These are phyloP conservation scores for Coemansia sp. DNA, from an alignment of 192 early-diverging fungal genomes.

Conservation along the genomic window DNA sequence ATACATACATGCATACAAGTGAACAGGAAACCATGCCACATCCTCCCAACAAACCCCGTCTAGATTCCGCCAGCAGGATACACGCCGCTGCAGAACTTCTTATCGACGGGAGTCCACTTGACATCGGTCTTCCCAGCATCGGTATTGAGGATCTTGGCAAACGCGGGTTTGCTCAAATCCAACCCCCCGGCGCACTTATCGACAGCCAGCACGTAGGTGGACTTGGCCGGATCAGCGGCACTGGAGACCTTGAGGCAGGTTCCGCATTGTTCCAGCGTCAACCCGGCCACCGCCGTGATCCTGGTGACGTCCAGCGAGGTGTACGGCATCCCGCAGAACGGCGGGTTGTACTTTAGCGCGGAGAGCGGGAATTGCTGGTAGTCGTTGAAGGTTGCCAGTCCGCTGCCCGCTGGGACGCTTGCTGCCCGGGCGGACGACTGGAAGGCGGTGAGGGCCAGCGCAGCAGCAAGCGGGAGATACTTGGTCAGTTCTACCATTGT, in stretches of 20 bases:
- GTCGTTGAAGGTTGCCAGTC: constrained; percentile 39
- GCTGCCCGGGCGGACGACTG: not conserved
- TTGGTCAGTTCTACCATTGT: too few relatives aligned
- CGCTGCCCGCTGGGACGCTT: constrained; percentile 33
- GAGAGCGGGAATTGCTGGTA: constrained; percentile 42
- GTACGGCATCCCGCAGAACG: constrained; percentile 60
- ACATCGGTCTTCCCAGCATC: constrained; percentile 49
- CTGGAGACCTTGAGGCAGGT: constrained; percentile 55
- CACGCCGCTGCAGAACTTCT: constrained; percentile 49
- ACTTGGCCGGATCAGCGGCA: constrained; percentile 41
- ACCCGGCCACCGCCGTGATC: constrained; percentile 54
- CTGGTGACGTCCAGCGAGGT: constrained; percentile 49
- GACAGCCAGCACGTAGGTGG: constrained; percentile 56
- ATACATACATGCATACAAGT: not conserved
- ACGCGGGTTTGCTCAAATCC: constrained; percentile 55
- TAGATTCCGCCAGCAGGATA: constrained; percentile 2
- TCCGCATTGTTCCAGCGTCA: constrained; percentile 53
- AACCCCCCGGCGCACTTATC: constrained; percentile 56
- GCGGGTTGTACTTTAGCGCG: constrained; percentile 50
- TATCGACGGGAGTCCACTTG: constrained; percentile 42
- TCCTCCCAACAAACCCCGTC: not conserved
- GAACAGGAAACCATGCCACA: not conserved
- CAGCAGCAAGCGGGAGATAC: too few relatives aligned
- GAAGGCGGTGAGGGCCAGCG: not conserved
- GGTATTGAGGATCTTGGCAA: constrained; percentile 52